phyloP scores from a whole-genome alignment of 2,329 filamentous ascomycete species.

The Albophoma yamanashiensis region DNA sequence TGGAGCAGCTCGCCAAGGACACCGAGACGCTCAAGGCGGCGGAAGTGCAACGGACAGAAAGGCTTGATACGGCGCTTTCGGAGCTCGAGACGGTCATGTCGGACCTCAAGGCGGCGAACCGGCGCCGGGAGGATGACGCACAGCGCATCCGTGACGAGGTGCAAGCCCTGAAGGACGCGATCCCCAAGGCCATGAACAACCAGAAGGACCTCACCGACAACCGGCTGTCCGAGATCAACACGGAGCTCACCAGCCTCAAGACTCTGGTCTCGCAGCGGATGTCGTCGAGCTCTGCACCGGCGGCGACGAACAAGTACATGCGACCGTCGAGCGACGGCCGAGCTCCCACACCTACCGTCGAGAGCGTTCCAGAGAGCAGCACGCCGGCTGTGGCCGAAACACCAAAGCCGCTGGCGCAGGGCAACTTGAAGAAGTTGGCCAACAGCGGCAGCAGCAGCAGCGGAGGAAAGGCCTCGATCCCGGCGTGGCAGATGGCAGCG shows the following conservation, averaged over 20 bases:
- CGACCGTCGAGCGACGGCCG: conserved; percentile 2
- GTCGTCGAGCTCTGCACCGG: conserved; percentile 23
- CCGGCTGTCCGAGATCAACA: conserved; percentile 73
- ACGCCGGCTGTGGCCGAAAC: conserved; percentile 16
- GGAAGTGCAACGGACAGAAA: conserved; percentile 74
- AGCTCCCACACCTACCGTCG: conserved; percentile 11
- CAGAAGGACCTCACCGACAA: conserved; percentile 78
- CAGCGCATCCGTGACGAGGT: conserved; percentile 82
- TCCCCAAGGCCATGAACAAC: conserved; percentile 79
- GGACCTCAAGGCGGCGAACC: conserved; percentile 72
- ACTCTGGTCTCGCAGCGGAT: conserved; percentile 63
- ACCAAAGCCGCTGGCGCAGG: conserved; percentile 19
- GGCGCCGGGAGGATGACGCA: conserved; percentile 77
- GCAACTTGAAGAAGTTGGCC: conserved; percentile 16
- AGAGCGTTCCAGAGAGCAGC: conserved; percentile 9
- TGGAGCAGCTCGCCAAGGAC: conserved; percentile 87
- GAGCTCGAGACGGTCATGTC: conserved; percentile 77
- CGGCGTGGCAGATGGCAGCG: conserved; percentile 70
- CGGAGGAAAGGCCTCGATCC: conserved; percentile 55
- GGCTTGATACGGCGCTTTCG: conserved; percentile 67
- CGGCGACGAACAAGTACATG: conserved; percentile 9
- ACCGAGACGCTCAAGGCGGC: conserved; percentile 80
- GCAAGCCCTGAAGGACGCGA: conserved; percentile 66
- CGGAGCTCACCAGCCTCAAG: conserved; percentile 86
- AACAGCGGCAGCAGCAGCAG: conserved; percentile 20